These are phyloP conservation scores for Diaporthe sp. DNA, from an alignment of 2,329 filamentous ascomycete species.

Conservation along the genomic window DNA sequence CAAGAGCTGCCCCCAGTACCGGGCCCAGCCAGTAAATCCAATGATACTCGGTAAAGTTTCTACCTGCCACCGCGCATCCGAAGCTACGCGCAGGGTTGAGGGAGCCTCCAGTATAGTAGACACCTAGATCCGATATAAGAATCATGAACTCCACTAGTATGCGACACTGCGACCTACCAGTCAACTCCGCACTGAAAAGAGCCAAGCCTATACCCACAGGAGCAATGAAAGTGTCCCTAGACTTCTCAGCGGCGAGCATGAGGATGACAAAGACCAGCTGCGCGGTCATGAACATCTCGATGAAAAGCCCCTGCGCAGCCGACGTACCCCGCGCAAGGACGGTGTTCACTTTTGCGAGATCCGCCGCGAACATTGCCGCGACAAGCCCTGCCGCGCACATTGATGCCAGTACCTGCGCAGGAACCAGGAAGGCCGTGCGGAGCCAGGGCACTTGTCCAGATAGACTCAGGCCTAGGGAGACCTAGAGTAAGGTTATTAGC, in stretches of 20 bases:
- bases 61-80: constrained; percentile 56
- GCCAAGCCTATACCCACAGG: constrained; percentile 76
- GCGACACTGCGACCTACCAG: constrained; percentile 46
- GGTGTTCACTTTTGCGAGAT: constrained; percentile 60
- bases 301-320: constrained; percentile 68
- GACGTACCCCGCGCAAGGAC: constrained; percentile 59
- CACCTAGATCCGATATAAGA: constrained; percentile 43
- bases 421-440: constrained; percentile 61
- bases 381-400: constrained; percentile 70
- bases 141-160: no score
- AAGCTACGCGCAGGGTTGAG: constrained; percentile 60
- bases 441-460: constrained; percentile 61
- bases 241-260: constrained; percentile 77
- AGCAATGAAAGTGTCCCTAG: constrained; percentile 75
- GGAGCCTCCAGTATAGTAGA: constrained; percentile 57
- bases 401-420: constrained; percentile 65
- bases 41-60: constrained; percentile 54
- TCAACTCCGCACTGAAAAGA: constrained; percentile 67
- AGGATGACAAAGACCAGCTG: constrained; percentile 72
- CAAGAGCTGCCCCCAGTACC: constrained; percentile 56
- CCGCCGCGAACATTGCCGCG: constrained; percentile 59
- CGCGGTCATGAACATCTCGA: constrained; percentile 73
- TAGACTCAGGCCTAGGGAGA: constrained; percentile 66
- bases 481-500: constrained; percentile 44
- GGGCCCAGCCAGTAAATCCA: constrained; percentile 64